Evolutionary conservation across 1,139 yeast species (phyloP).

Genomic region (Pichia sp.): DNA sequence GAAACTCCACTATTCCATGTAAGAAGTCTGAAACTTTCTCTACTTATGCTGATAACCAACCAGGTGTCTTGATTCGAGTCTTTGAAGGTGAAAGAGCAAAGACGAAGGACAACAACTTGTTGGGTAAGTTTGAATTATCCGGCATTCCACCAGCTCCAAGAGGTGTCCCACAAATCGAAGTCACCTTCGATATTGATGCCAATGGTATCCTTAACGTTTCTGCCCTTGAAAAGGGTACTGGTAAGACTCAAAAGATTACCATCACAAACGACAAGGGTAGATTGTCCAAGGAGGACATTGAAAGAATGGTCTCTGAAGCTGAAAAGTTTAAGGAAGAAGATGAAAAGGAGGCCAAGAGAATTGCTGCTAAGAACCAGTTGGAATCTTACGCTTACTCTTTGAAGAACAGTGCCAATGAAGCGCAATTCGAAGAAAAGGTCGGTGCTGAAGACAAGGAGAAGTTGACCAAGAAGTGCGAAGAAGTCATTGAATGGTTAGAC

Average conservation of each 20-base stretch:
- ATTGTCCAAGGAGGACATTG: constrained; percentile 69
- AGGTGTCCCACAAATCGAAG: constrained; percentile 82
- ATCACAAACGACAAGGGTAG: constrained; percentile 98
- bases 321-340: constrained; percentile 63
- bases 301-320: constrained; percentile 61
- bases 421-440: constrained; percentile 49
- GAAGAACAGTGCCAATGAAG: constrained; percentile 40
- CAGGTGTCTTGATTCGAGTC: constrained; percentile 60
- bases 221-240: constrained; percentile 94
- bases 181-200: constrained; percentile 89
- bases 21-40: constrained; percentile 61
- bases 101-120: constrained; percentile 89
- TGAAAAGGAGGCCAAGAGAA: constrained; percentile 76
- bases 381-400: constrained; percentile 55
- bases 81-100: constrained; percentile 95
- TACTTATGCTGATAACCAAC: constrained; percentile 61
- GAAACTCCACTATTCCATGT: constrained; percentile 60
- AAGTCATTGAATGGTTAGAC: constrained; percentile 48
- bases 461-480: constrained; percentile 40
- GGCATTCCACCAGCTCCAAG: constrained; percentile 84
- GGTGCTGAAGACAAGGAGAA: constrained; percentile 42
- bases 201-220: constrained; percentile 92
- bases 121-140: constrained; percentile 91
- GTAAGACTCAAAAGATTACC: constrained; percentile 89
- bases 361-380: constrained; percentile 57